Percentiles rank a stretch among this genome's conserved stretches.
Evolutionary conservation across 2,329 filamentous ascomycete genomes (phyloP).

Genomic region (Epichloe festucae): DNA sequence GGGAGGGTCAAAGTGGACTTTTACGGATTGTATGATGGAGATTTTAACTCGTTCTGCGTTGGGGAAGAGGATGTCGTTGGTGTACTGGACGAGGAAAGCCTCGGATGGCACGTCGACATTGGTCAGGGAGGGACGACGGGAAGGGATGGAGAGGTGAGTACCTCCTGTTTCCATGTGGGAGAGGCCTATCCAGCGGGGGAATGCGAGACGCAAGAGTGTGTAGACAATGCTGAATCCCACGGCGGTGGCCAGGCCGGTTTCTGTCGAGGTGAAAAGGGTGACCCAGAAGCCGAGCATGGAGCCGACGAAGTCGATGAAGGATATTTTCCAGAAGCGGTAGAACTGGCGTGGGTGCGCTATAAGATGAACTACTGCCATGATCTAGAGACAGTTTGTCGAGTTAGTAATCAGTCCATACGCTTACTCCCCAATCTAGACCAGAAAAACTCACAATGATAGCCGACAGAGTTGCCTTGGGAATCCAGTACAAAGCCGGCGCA

Average conservation of each 20-base stretch:
- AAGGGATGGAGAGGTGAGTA: constrained; percentile 15
- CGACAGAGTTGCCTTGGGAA: constrained; percentile 51
- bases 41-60: constrained; percentile 43
- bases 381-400: constrained; percentile 18
- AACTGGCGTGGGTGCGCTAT: constrained; percentile 46
- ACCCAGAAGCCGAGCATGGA: constrained; percentile 53
- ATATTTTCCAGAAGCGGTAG: constrained; percentile 51
- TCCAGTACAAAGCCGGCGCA: constrained; percentile 49
- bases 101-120: constrained; percentile 28
- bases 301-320: constrained; percentile 49
- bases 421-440: too few species aligned
- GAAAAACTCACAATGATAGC: constrained; percentile 40
- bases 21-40: constrained; percentile 35
- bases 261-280: constrained; percentile 46
- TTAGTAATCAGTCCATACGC: not conserved
- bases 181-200: constrained; percentile 28
- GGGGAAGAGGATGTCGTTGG: constrained; percentile 45
- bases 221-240: constrained; percentile 55
- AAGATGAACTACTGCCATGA: constrained; percentile 50
- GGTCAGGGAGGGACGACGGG: constrained; percentile 7
- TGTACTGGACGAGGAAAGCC: constrained; percentile 42
- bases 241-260: constrained; percentile 44
- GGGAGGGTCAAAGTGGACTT: constrained; percentile 25
- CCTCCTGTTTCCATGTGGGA: constrained; percentile 17
- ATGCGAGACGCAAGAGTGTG: constrained; percentile 44